Conservation (phyloP, 768 basidiomycete species). For the Boletus patriciae region DNA sequence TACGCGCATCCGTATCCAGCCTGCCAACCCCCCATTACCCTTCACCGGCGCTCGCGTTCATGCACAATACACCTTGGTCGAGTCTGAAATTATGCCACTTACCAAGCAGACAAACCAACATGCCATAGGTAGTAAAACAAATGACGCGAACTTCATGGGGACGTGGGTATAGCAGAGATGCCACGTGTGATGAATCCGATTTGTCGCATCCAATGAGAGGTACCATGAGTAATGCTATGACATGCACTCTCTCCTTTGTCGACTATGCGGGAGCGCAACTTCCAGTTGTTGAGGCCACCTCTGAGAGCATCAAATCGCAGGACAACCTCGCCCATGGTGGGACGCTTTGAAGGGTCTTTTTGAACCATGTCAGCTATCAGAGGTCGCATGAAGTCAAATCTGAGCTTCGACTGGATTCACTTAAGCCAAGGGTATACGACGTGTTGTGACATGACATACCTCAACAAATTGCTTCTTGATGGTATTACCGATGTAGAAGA, state of each 20-base stretch:
- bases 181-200: constrained; percentile 16
- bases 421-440: neutral
- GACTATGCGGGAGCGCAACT: constrained; percentile 30
- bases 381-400: constrained; percentile 34
- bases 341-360: constrained; percentile 37
- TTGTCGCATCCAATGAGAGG: constrained; percentile 28
- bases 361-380: constrained; percentile 41
- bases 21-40: too few species aligned
- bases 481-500: constrained; percentile 45
- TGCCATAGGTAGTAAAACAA: too few species aligned
- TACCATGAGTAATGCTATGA: constrained; percentile 1
- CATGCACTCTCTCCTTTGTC: neutral
- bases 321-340: constrained; percentile 39
- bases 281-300: constrained; percentile 19
- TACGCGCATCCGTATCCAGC: too few species aligned
- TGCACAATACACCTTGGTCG: too few species aligned
- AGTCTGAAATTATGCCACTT: too few species aligned
- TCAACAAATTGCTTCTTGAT: constrained; percentile 33
- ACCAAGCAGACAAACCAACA: too few species aligned
- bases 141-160: neutral
- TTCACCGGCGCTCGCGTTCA: too few species aligned
- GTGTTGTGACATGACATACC: constrained; percentile 14
- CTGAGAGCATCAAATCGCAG: constrained; percentile 27
- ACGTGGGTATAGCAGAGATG: constrained; percentile 21
- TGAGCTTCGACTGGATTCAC: neutral